These are phyloP conservation scores for Cutaneotrichosporon arboriforme DNA, from an alignment of 1,284 basidiomycete genomes.

Conservation along the genomic window DNA sequence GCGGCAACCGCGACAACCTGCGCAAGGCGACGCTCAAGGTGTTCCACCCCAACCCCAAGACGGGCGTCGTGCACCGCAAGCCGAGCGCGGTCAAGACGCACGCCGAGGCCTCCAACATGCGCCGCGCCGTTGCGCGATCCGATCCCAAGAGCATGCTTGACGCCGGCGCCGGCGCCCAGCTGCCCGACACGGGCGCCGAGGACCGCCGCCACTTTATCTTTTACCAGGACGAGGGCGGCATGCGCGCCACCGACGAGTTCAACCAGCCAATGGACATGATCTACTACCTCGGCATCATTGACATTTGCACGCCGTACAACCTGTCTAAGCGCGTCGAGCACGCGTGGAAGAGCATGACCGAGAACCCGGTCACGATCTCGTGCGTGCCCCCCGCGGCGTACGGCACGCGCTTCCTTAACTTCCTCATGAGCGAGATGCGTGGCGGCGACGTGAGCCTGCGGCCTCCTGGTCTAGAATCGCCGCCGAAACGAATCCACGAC, in stretches of 20 bases:
- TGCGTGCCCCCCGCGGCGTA: constrained; percentile 82
- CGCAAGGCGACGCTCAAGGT: constrained; percentile 83
- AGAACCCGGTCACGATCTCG: constrained; percentile 86
- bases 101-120: constrained; percentile 72
- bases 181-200: constrained; percentile 61
- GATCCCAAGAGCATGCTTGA: constrained; percentile 67
- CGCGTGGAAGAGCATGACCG: constrained; percentile 83
- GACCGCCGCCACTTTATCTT: constrained; percentile 85
- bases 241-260: constrained; percentile 78
- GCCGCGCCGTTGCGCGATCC: constrained; percentile 74
- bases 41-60: constrained; percentile 59
- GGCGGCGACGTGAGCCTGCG: constrained; percentile 56
- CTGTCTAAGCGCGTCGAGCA: constrained; percentile 76
- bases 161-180: constrained; percentile 53
- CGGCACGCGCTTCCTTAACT: constrained; percentile 75
- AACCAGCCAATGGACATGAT: constrained; percentile 72
- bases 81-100: constrained; percentile 57
- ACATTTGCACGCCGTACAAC: constrained; percentile 87
- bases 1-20: constrained; percentile 87
- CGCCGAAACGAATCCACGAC: neutral
- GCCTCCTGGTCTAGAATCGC: constrained; percentile 30
- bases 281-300: constrained; percentile 92
- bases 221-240: constrained; percentile 93
- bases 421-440: constrained; percentile 80
- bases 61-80: constrained; percentile 51